Conservation (phyloP, 2,329 filamentous ascomycete genomes). For the Daldinia eschscholtzii region DNA sequence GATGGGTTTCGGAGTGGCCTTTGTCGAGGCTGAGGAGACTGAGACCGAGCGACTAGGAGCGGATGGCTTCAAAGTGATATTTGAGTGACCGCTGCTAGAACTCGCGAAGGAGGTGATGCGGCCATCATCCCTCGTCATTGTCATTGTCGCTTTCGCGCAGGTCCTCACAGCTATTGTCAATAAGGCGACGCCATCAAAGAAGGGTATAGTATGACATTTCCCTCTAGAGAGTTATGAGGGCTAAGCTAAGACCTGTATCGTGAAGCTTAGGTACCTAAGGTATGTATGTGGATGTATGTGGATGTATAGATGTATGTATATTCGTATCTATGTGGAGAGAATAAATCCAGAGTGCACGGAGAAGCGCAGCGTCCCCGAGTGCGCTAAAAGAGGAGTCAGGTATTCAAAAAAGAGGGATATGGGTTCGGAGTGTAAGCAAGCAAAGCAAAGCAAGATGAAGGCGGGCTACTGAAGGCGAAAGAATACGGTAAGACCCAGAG, state of each 20-base stretch:
- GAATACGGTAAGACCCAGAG: constrained; percentile 23
- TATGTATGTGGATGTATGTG: constrained; percentile 21
- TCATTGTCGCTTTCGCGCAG: constrained; percentile 50
- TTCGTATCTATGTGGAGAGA: constrained; percentile 13
- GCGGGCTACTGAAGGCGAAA: constrained; percentile 23
- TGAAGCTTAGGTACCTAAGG: constrained; percentile 8
- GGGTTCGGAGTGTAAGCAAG: constrained; percentile 2
- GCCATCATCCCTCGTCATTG: constrained; percentile 77
- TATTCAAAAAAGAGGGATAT: constrained; percentile 23
- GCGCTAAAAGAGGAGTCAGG: constrained; percentile 12
- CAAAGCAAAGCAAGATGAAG: neutral
- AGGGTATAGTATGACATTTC: constrained; percentile 42
- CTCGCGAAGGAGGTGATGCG: constrained; percentile 76
- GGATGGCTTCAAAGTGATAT: constrained; percentile 71
- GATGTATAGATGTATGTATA: constrained; percentile 24
- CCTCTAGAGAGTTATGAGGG: constrained; percentile 28
- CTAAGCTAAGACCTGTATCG: constrained; percentile 9
- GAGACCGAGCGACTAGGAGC: constrained; percentile 53
- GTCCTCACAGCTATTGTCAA: constrained; percentile 47
- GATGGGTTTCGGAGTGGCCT: constrained; percentile 62
- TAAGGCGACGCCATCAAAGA: constrained; percentile 49
- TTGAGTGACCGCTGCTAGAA: constrained; percentile 75
- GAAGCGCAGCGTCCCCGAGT: constrained; percentile 14
- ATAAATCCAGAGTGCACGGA: constrained; percentile 19
- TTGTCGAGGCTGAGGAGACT: constrained; percentile 48